A percentile compares a stretch with the other conserved stretches of the same genome.
These are phyloP conservation scores for Pleurozium schreberi DNA, from an alignment of 225 moss, liverwort and hornwort genomes.

Conservation along the genomic window DNA sequence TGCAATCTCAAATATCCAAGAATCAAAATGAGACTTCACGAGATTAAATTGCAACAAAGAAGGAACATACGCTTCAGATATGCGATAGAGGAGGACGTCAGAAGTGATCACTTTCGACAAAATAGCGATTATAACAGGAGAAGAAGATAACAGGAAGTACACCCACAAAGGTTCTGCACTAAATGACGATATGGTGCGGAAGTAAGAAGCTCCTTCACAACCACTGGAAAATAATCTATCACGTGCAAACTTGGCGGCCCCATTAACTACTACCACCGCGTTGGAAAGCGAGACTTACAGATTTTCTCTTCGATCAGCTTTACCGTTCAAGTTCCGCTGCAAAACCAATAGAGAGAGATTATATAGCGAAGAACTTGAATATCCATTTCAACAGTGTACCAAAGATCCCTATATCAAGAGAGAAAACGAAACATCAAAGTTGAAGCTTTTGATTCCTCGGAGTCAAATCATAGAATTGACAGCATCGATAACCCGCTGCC, in stretches of 20 bases:
- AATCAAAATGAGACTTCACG: not conserved
- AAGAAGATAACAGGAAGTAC: not conserved
- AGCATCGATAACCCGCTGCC: not conserved
- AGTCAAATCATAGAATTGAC: not conserved
- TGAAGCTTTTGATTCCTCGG: not conserved
- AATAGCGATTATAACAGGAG: not conserved
- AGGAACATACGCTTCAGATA: not conserved
- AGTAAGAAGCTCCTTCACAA: not conserved
- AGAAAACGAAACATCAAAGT: not conserved
- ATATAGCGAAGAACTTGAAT: not conserved
- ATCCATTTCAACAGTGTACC: not conserved
- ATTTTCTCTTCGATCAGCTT: slow-evolving; percentile 41
- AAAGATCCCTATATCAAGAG: not conserved
- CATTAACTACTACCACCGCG: not conserved
- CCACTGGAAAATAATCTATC: not conserved
- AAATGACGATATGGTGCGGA: not conserved
- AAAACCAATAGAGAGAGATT: not conserved
- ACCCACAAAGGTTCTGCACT: not conserved
- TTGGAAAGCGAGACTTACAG: slow-evolving; percentile 21
- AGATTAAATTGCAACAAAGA: not conserved
- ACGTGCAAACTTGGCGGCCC: not conserved
- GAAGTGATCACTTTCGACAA: not conserved
- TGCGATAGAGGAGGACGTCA: not conserved
- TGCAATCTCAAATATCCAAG: slow-evolving; percentile 6
- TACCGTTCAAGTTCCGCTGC: slow-evolving; percentile 37